Evolutionary conservation across 2,329 filamentous ascomycete species (phyloP), one percentile per base, ranked within the genome.

Genomic region (Aspergillus candidus): DNA sequence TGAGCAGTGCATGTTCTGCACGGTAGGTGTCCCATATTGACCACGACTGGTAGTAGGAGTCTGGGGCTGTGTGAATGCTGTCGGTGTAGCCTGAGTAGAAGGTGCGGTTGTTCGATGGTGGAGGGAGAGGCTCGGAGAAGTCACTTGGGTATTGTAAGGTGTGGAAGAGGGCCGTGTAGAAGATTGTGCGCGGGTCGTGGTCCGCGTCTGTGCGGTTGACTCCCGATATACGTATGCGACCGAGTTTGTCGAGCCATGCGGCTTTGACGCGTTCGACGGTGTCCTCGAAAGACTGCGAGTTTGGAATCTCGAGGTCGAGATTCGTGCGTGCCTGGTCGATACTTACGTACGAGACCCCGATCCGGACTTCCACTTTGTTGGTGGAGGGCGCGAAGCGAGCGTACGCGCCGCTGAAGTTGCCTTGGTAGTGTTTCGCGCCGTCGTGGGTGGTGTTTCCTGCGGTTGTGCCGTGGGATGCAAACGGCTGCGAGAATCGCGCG

Each of bases 21-120:
- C 72, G 60, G 49, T 72, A 75, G 0, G 72, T 75, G 41, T 74
- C 72, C 72, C 72, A 74, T 39, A 74, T 73, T 1, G 69, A 73
- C 72, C 72, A 75, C 1, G 70, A 73, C 48, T 74, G 72, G 46
- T 73, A 74, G 51, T 74, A 75, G 0, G 69, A 72, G 35, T 74
- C 71, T 29, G 68, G 61, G 4, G 51, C 58, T 8, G 57, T 56
- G 35, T 73, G 69, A 1, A 72, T 52, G 22, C 61, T 69, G 38
- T 75, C 71, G 0, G 71, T 73, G 41, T 74, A 75, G 11, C 72
- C 72, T 31, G 66, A 71, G 48, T 75, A 74, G 51, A 68, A 73
- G 1, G 55, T 60, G 13, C 66, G 61, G 1, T 54, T 44, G 1
- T 39, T 51, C 3, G 55, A 58, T 27, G 22, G 22, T 27, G 22